Conservation (phyloP, 495 filamentous ascomycete genomes). For the Aspergillus haitiensis region DNA sequence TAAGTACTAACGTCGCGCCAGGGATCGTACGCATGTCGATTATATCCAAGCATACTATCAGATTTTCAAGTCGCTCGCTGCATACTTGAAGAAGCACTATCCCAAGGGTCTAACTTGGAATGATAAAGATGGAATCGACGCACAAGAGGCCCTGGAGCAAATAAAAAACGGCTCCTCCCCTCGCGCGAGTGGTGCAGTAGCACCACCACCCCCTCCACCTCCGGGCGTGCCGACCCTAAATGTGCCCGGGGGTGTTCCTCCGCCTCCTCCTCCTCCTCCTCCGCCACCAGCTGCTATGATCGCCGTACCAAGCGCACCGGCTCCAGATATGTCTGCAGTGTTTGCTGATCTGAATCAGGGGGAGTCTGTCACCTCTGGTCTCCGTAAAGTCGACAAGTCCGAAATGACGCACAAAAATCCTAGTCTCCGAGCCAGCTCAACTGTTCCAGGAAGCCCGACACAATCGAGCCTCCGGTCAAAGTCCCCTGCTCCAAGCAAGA, state of each 20-base stretch:
- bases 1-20: slow-evolving; percentile 33
- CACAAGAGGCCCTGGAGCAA: slow-evolving; percentile 65
- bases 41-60: slow-evolving; percentile 88
- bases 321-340: slow-evolving; percentile 70
- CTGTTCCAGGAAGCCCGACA: slow-evolving; percentile 60
- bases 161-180: slow-evolving; percentile 55
- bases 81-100: slow-evolving; percentile 81
- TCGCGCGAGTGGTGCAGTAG: slow-evolving; percentile 37
- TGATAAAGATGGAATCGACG: slow-evolving; percentile 68
- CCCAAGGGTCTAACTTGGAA: slow-evolving; percentile 85
- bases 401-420: slow-evolving; percentile 99
- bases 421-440: slow-evolving; percentile 70
- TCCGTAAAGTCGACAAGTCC: slow-evolving; percentile 89
- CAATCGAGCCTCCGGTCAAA: slow-evolving; percentile 59
- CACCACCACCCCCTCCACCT: slow-evolving; percentile 60
- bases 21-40: slow-evolving; percentile 74
- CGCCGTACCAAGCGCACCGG: slow-evolving; percentile 35
- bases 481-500: slow-evolving; percentile 81
- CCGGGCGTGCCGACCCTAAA: slow-evolving; percentile 58
- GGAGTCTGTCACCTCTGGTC: slow-evolving; percentile 75
- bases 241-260: slow-evolving; percentile 60
- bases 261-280: slow-evolving; percentile 74
- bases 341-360: slow-evolving; percentile 91
- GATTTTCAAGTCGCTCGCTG: slow-evolving; percentile 74
- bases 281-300: slow-evolving; percentile 30